A percentile compares a stretch with the other conserved stretches of the same genome.
These are phyloP conservation scores for Echinosophora koreensis DNA, from an alignment of 306 rosid species.

Conservation along the genomic window DNA sequence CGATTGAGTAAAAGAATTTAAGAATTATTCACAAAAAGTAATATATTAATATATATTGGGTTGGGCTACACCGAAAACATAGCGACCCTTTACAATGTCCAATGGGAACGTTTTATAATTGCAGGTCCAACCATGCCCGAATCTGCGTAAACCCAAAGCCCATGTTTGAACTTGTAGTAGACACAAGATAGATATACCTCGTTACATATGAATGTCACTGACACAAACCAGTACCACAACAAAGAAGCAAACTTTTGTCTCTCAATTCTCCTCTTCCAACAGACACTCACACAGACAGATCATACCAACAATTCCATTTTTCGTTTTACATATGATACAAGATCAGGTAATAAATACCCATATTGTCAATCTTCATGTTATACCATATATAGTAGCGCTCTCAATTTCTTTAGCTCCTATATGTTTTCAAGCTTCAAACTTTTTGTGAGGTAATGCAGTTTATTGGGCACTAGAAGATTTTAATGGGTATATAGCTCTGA, in stretches of 20 bases:
- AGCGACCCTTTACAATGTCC: background rate
- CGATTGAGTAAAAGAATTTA: too few relatives aligned
- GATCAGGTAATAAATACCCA: conserved; percentile 49
- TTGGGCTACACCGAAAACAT: background rate
- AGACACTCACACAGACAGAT: background rate
- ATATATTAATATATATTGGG: background rate
- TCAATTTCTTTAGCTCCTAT: conserved; percentile 21
- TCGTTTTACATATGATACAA: background rate
- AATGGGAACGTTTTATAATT: background rate
- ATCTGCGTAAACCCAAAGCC: background rate
- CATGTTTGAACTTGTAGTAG: background rate
- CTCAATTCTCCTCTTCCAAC: conserved; percentile 18
- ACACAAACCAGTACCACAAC: background rate
- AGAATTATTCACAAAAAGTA: too few relatives aligned
- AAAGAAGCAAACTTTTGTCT: background rate
- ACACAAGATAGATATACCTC: background rate
- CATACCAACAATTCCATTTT: conserved; percentile 11
- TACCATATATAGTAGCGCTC: background rate
- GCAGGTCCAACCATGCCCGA: background rate
- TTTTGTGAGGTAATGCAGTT: conserved; percentile 44
- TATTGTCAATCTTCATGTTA: conserved; percentile 35
- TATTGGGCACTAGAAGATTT: conserved; percentile 40
- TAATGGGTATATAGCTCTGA: conserved; percentile 34
- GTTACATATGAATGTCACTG: background rate
- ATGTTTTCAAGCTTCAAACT: conserved; percentile 33